Evolutionary conservation across 75 land plant species (phyloP).

Genomic region (Pinus albicaulis): DNA sequence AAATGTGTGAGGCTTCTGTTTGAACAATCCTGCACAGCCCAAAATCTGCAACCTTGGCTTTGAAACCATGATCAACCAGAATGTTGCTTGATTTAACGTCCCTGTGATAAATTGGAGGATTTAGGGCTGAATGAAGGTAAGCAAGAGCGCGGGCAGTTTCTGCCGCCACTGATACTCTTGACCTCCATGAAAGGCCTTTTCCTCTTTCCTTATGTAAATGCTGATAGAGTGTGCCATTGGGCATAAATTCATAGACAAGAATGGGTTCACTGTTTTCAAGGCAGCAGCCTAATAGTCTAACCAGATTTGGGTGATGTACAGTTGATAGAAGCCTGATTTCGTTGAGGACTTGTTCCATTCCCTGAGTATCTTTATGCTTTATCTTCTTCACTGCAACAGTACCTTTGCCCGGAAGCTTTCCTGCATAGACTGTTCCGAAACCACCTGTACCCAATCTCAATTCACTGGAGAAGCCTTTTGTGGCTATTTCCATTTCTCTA

Average conservation of each 20-base stretch:
- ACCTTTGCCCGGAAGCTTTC: constrained; percentile 18
- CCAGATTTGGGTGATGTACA: constrained; percentile 22
- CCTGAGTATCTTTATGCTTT: constrained; percentile 18
- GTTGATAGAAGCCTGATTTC: constrained; percentile 26
- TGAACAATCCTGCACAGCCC: constrained; percentile 24
- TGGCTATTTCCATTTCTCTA: constrained; percentile 29
- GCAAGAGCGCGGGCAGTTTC: constrained; percentile 26
- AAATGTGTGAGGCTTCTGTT: constrained; percentile 23
- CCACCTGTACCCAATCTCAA: constrained; percentile 29
- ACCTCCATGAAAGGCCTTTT: constrained; percentile 18
- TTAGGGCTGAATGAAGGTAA: constrained; percentile 22
- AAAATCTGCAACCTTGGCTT: constrained; percentile 34
- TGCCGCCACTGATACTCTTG: constrained; percentile 15
- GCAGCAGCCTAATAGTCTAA: constrained; percentile 25
- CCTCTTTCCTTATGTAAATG: constrained; percentile 22
- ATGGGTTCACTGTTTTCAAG: constrained; percentile 27
- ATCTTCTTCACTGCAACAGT: constrained; percentile 37
- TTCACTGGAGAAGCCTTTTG: constrained; percentile 16
- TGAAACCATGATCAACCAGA: constrained; percentile 25
- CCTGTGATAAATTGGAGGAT: constrained; percentile 27
- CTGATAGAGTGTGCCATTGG: constrained; percentile 26
- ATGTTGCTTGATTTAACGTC: constrained; percentile 38
- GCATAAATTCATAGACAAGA: constrained; percentile 32
- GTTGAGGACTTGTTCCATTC: constrained; percentile 15
- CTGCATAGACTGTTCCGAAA: constrained; percentile 35